A percentile compares a stretch with the other conserved stretches of the same genome.
Conservation (phyloP, 2,329 filamentous ascomycete species). For the Penicillium sp. region DNA sequence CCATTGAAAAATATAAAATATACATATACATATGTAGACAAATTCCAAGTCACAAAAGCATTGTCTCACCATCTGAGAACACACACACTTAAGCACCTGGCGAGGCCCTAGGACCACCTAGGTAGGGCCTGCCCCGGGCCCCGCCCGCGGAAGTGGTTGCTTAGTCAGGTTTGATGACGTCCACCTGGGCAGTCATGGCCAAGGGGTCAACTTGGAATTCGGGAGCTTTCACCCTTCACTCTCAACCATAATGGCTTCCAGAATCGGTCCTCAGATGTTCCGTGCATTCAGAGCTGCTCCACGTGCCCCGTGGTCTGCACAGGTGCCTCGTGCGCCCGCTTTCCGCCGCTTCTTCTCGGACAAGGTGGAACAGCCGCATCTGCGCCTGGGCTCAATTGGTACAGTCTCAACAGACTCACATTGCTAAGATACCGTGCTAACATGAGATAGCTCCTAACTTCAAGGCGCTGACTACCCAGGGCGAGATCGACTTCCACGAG, state of each 20-base stretch:
- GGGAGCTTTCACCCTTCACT: background rate
- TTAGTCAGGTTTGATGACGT: conserved; percentile 2
- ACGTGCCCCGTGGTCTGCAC: conserved; percentile 14
- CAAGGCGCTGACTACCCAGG: conserved; percentile 56
- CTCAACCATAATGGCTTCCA: conserved; percentile 23
- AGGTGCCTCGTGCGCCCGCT: conserved; percentile 21
- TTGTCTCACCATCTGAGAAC: background rate
- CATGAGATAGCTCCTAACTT: conserved; percentile 52
- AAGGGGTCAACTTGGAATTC: background rate
- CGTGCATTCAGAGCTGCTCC: conserved; percentile 22
- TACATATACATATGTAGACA: background rate
- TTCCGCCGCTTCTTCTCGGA: conserved; percentile 25
- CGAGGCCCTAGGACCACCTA: background rate
- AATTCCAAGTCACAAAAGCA: background rate
- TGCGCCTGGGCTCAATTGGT: conserved; percentile 32
- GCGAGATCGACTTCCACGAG: conserved; percentile 60
- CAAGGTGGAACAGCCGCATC: conserved; percentile 27
- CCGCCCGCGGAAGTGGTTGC: too few species aligned
- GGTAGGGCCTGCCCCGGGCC: too few species aligned
- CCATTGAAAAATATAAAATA: background rate
- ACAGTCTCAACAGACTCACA: background rate
- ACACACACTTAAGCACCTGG: too few species aligned
- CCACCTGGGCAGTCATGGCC: background rate
- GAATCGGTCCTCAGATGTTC: conserved; percentile 22
- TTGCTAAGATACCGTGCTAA: background rate